Percentiles rank a stretch among this genome's conserved stretches.
These are phyloP conservation scores for Monotropa hypopitys DNA, from an alignment of 179 eudicot species.

Conservation along the genomic window DNA sequence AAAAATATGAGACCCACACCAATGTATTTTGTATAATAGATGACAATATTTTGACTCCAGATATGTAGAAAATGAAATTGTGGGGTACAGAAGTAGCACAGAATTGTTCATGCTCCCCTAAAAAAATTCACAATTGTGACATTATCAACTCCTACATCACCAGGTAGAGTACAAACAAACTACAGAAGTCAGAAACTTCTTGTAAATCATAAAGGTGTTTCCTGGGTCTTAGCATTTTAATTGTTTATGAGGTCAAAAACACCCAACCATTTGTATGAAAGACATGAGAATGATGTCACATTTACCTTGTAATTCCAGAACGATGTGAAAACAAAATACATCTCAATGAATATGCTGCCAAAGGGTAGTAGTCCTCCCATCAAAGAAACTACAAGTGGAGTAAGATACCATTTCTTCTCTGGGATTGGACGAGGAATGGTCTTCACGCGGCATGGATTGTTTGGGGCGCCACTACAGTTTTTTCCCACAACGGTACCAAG, in stretches of 20 bases:
- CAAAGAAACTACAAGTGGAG: constrained; percentile 64
- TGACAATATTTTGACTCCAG: too few relatives aligned
- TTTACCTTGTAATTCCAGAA: constrained; percentile 90
- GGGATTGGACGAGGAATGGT: constrained; percentile 96
- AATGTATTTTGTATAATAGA: too few relatives aligned
- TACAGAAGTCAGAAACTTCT: background rate
- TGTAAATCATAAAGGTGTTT: too few relatives aligned
- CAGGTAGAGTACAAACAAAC: background rate
- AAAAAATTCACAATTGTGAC: background rate
- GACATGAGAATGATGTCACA: background rate
- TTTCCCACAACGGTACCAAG: constrained; percentile 89
- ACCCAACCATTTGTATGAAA: background rate
- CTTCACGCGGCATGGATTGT: constrained; percentile 95
- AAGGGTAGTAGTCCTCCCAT: constrained; percentile 92
- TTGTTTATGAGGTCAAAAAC: background rate
- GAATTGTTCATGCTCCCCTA: background rate
- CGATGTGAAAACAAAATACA: constrained; percentile 90
- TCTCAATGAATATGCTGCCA: constrained; percentile 85
- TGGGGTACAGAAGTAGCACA: too few relatives aligned
- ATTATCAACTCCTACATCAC: too few relatives aligned
- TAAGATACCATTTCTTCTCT: constrained; percentile 88
- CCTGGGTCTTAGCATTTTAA: background rate
- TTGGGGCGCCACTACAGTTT: constrained; percentile 80
- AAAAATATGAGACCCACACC: too few relatives aligned
- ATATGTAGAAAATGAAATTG: background rate